Conservation (phyloP, 441 rosid genomes). For the Jatropha multifida region DNA sequence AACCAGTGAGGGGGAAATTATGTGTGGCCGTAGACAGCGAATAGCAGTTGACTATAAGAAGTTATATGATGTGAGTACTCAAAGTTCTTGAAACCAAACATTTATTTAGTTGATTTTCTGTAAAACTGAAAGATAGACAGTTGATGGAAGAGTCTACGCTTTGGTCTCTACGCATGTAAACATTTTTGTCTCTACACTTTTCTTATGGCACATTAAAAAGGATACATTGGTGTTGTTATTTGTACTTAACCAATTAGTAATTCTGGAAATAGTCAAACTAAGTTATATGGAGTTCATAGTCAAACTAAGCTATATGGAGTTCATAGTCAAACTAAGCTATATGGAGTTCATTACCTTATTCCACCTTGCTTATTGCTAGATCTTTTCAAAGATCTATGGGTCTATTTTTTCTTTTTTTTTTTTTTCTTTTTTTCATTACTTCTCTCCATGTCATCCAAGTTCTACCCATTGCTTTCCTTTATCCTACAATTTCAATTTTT, state of each 20-base stretch:
- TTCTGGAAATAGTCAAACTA: not conserved
- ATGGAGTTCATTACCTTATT: not conserved
- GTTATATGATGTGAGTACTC: slow-evolving; percentile 72
- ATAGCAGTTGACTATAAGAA: slow-evolving; percentile 82
- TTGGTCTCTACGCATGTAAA: too few relatives aligned
- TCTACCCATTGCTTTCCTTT: not conserved
- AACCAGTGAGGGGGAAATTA: slow-evolving; percentile 62
- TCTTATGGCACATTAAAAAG: not conserved
- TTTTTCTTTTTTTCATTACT: too few relatives aligned
- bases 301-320: too few relatives aligned
- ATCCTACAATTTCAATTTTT: not conserved
- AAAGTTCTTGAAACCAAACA: not conserved
- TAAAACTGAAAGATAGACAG: not conserved
- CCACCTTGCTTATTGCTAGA: not conserved
- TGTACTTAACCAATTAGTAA: not conserved
- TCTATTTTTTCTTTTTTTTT: not conserved
- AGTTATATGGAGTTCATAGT: not conserved
- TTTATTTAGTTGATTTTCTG: not conserved
- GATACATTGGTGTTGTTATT: not conserved
- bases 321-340: not conserved
- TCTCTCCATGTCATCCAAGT: not conserved
- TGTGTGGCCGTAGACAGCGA: slow-evolving; percentile 74
- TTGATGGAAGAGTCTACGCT: too few relatives aligned
- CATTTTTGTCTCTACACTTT: not conserved
- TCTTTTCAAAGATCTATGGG: not conserved